Base-by-base conservation (phyloP, 2,329 filamentous ascomycete species). In the Lasiodiplodia theobromae region DNA sequence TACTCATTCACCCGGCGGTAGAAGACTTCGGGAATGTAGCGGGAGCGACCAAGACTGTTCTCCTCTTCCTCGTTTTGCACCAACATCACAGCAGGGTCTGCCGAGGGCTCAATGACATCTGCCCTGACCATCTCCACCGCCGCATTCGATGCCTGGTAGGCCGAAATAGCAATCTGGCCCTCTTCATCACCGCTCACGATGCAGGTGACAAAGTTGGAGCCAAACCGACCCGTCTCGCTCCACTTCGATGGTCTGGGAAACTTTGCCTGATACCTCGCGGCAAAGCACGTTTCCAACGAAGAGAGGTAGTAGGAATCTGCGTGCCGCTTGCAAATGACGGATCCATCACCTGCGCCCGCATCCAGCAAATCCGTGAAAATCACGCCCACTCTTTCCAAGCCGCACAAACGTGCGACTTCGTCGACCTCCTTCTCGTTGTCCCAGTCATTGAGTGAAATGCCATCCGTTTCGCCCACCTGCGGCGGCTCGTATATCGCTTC, bases 401-500 rank as follows among this genome's bases (percentile, higher is more conserved):
- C 95, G 77, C 95, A 98, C 63, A 92, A 82, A 70, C 86, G 87
- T 31, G 96, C 96, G 7, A 97, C 84, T 66, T 92, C 87, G 69
- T 97, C 91, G 37, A 98, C 85, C 8, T 93, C 91, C 69, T 89
- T 86, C 81, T 97, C 93, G 69, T 94, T 93, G 38, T 92, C 88
- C 93, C 95, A 98, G 0, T 93, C 86, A 63, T 90, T 89, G 68
- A 97, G 82, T 0, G 94, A 94, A 57, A 98, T 88, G 1, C 96
- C 96, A 75, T 99, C 96, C 16, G 90, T 77, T 80, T 99, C 96
- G 73, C 94, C 90, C 44, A 95, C 83, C 77, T 99, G 96, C 2
- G 96, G 96, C 4, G 94, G 93, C 77, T 99, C 96, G 75, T 97
- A 99, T 72, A 99, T 97, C 51, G 94, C 95, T 82, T 99, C 94